Evolutionary conservation across 129 eudicot genomes (phyloP), one percentile per base, ranked within the genome.

Genomic region (Tanacetum coccineum): DNA sequence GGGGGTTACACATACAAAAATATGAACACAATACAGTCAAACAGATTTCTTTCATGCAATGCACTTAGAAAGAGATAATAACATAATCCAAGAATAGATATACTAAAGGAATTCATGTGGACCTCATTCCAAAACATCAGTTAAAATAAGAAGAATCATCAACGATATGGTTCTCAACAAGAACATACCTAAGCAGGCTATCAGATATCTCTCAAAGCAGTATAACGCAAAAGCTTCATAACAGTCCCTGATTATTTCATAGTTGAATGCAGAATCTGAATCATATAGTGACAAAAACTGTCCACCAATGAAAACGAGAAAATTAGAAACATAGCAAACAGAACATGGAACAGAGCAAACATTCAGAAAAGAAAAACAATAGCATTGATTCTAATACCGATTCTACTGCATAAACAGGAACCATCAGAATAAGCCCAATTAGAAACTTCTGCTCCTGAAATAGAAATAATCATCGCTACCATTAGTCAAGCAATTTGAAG

Each of bases 161-260:
- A 60, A 13, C n/a, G 56, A 40, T 28, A 73, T 39, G 19, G 36
- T 63, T 63, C n/a, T 73, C 64, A 42, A 4, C n/a, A 40, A 15
- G 66, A 48, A 73, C 83, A 80, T 85, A 88, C 98, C 98, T 82
- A 93, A 86, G 86, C 96, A 88, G 83, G 98, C 98, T 59, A 93
- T 88, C 62, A 93, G 84, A 75, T 88, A 88, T 82, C 98, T 86
- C 89, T 93, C 98, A 72, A 93, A 93, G 90, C 98, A 93, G 77
- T 88, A 93, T 73, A 93, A 79, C 7, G 98, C 96, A 80, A 93
- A 88, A 12, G 98, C 98, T 81, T 93, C 98, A 77, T 93, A 93
- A 68, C 98, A 93, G 57, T 93, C 98, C 74, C 95, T 80, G 73
- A 93, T 67, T 62, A 87, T 78, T 82, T 89, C 98, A 66, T 77